Base-by-base conservation (phyloP, 768 basidiomycete genomes). In the Paxillus involutus region DNA sequence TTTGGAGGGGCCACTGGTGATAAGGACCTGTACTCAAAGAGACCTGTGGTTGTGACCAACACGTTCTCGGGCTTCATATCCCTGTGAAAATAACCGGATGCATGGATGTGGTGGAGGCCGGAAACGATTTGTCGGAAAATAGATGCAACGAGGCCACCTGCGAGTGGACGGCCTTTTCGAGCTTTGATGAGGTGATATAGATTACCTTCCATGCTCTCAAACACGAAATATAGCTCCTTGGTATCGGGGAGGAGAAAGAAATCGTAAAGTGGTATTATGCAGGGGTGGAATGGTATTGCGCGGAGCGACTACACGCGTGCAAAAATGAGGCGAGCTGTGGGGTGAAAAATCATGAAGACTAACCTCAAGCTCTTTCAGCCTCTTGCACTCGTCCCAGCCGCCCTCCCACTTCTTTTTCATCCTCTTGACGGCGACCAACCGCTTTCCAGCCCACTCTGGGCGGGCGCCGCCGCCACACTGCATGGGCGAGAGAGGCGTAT, bases 51-150 rank as follows among this genome's bases (percentile, higher is more conserved):
- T 16, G 97, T 98, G 63, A 99, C 97, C 48, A 99, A 84, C 8
- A 98, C 88, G 64, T 99, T 99, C 72, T 99, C 97, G 36, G 97
- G 97, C 73, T 99, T 99, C 94, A 99, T 97, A 71, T 99, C 97
- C 46, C 97, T 91, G 73, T 99, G 97, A 73, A 99, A 99, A 73
- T 96, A 99, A 35, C 96, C 97, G 30, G 86, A 78, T 13, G 78
- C 70, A 72, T 99, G 97, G 60, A 98, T 93, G 71, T 99, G 97
- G 65, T 93, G 79, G 35, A 99, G 82, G 37, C 97, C 97, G 14
- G 83, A 77, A 43, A 92, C 85, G 64, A 95, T 90, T 73, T 99
- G 97, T 53, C 82, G 85, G 70, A 97, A 98, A 62, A 98, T 94
- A 63, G 90, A 92, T 21, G 94, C 91, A 57, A 96, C 89, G 61